Evolutionary conservation across 352 stramenopile species (phyloP), one percentile per base, ranked within the genome.

Genomic region (Thalassiosira exigua): DNA sequence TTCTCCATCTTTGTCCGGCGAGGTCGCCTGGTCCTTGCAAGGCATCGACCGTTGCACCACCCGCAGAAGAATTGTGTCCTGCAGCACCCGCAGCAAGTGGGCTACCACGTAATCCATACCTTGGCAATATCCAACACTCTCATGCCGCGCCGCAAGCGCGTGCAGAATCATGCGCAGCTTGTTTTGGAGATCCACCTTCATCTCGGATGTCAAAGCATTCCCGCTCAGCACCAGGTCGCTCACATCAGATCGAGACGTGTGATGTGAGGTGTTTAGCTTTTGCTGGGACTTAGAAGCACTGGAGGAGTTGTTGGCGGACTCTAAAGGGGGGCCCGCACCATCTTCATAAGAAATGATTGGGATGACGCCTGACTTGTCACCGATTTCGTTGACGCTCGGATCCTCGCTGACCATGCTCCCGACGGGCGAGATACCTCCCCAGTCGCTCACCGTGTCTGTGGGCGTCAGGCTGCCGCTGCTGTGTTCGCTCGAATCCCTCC

Each of bases 391-490:
- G 7, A 44, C 36, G 14, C 36, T 44, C 21, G 53, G 69, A 12
- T 80, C 76, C 59, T 85, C 77, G 33, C 76, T 87, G 11, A 73
- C 60, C 42, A 89, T 82, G 58, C 82, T 91, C 21, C 73, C 79
- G 46, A 90, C 84, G 12, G 85, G 82, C 22, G 83, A 87, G 33
- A 92, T 86, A 19, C 71, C 86, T 41, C 86, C 81, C 89, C 89
- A 94, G 53, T 94, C 89, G 73, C 85, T 92, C 0, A 94, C 87
- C 36, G 82, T 92, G 67, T 94, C 85, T 0, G 84, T 91, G n/a
- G 79, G 83, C 26, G 74, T 81, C 30, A 84, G n/a, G 79, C 75
- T 87, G 32, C 62, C 73, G 50, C 74, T 76, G 53, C 79, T 84
- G 14, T 65, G 56, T 33, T 79, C 62, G 52, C 54, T 74, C 29